Conservation (phyloP, 2,329 filamentous ascomycete genomes). For the Fusarium metavorans region DNA sequence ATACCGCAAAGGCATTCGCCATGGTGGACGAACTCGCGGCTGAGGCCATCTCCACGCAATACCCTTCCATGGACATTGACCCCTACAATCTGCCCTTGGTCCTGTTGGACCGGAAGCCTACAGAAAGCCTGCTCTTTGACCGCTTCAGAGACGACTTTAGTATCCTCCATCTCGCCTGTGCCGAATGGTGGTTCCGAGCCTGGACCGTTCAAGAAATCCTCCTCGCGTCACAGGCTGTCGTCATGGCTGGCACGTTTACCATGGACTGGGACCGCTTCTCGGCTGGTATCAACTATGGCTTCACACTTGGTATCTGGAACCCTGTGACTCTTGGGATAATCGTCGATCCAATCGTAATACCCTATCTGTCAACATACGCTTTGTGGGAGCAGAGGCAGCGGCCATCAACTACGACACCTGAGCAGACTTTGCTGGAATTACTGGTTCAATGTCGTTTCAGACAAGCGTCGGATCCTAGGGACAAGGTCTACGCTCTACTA, state of each 20-base stretch:
- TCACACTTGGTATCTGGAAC: neutral
- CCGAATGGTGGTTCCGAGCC: neutral
- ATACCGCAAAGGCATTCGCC: neutral
- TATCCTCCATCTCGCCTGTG: neutral
- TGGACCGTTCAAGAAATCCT: neutral
- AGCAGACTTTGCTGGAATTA: neutral
- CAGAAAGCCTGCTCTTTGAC: neutral
- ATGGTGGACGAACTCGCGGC: neutral
- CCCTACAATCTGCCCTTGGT: neutral
- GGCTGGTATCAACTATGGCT: neutral
- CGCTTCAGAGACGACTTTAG: neutral
- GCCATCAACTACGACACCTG: neutral
- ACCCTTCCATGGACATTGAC: neutral
- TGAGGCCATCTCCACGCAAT: neutral
- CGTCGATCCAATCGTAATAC: neutral
- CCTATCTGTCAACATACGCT: neutral
- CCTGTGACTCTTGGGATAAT: neutral
- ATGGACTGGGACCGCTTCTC: neutral
- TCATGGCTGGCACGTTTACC: neutral
- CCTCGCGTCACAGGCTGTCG: neutral
- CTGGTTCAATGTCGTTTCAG: neutral
- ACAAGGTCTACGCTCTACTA: neutral
- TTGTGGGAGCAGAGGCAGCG: neutral
- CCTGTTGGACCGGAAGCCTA: neutral
- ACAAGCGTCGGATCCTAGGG: neutral